Evolutionary conservation across 1,284 basidiomycete genomes (phyloP).

Genomic region (Athelia sp.): DNA sequence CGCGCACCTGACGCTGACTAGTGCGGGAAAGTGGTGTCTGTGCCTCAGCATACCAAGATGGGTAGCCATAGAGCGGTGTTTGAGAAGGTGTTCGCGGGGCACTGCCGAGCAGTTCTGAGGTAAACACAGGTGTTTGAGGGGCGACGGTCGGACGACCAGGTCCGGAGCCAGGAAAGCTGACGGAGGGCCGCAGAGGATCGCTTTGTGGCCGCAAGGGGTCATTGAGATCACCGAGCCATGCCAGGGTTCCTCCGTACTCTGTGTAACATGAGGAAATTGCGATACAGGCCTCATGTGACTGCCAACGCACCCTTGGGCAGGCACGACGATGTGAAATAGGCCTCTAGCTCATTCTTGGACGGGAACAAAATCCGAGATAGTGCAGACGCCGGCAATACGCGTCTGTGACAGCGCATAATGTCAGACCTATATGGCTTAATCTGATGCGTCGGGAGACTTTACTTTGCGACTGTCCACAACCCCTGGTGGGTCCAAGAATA

Average conservation of each 20-base stretch:
- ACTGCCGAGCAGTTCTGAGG: conserved; percentile 13
- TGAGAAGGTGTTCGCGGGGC: conserved; percentile 50
- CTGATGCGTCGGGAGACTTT: conserved; percentile 19
- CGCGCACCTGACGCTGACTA: conserved; percentile 65
- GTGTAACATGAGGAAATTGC: conserved; percentile 10
- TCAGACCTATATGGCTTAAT: conserved; percentile 9
- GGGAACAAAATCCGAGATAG: conserved; percentile 74
- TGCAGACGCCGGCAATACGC: conserved; percentile 64
- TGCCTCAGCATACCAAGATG: conserved; percentile 34
- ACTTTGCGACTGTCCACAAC: conserved; percentile 75
- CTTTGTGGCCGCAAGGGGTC: conserved; percentile 34
- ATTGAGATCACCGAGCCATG: conserved; percentile 38
- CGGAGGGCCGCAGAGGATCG: too few species aligned
- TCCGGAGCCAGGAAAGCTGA: too few species aligned
- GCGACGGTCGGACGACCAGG: conserved; percentile 15
- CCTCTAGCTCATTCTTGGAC: conserved; percentile 49
- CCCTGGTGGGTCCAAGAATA: conserved; percentile 80
- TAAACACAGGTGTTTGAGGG: conserved; percentile 18
- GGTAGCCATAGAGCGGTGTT: conserved; percentile 87
- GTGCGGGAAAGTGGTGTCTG: conserved; percentile 41
- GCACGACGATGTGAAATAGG: conserved; percentile 49
- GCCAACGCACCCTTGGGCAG: conserved; percentile 52
- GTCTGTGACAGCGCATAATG: conserved; percentile 35
- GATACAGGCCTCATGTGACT: conserved; percentile 4
- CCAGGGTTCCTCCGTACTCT: conserved; percentile 62